Base-by-base conservation (phyloP, 192 early-diverging fungal genomes). In the Linnemannia exigua region DNA sequence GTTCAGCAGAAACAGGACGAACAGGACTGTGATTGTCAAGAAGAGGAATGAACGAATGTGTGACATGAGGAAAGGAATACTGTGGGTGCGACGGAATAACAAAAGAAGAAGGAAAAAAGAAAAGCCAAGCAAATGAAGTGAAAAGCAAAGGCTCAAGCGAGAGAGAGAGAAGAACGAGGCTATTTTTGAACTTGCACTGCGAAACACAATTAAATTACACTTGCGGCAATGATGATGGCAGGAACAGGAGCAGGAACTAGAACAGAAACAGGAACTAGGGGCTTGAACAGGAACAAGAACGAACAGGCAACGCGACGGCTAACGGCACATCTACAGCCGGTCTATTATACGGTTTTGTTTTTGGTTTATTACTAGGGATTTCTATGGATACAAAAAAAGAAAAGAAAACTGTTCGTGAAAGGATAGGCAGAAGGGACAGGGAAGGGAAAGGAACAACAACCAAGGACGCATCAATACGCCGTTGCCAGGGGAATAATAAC, bases 181-280 rank as follows among this genome's bases (percentile, higher is more conserved):
- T 63, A 63, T 63, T 63, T 63, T 63, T 63, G 58, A 31, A n/a
- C 11, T 63, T 63, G 58, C 31, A n/a, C 11, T 63, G 58, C 25
- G 58, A 63, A n/a, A n/a, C 9, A 9, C 41, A 6, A 44, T 6
- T 44, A 44, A 44, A 44, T 44, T 44, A 44, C 41, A 44, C 41
- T 9, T 44, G 41, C 9, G n/a, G 41, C 41, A 44, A 44, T 44
- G 41, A 44, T 44, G 3, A 44, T 6, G 41, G 9, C 41, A 44
- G 41, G 41, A 44, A 44, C 41, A 44, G 41, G 41, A 9, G 41
- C 41, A 44, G 9, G 41, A 44, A 44, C 41, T 6, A 44, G 41
- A 44, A 44, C 41, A 44, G 41, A 9, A 9, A 9, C 41, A 44
- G 9, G 41, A 44, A 44, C 41, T 6, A 44, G n/a, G n/a, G n/a